phyloP scores from a whole-genome alignment of 2,329 filamentous ascomycete species.

The Akanthomyces dipterigenus region DNA sequence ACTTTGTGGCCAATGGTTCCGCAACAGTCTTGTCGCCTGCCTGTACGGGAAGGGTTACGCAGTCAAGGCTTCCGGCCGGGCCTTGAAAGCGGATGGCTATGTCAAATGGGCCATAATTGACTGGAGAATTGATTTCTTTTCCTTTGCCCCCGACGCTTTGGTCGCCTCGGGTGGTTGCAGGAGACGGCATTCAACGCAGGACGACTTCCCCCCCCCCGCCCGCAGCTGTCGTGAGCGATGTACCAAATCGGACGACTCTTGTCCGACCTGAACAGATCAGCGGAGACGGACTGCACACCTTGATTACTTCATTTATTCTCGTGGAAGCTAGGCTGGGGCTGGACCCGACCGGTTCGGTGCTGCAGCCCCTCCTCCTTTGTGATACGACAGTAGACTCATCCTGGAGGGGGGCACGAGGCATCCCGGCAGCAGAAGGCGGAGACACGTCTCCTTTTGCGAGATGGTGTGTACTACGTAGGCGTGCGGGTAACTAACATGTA shows the following conservation, averaged over 20 bases:
- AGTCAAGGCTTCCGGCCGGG: background rate
- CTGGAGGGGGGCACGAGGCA: background rate
- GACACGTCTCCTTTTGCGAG: background rate
- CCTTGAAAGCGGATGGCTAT: background rate
- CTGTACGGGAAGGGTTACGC: background rate
- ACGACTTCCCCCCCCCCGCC: background rate
- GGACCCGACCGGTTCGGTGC: background rate
- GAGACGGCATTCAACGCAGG: background rate
- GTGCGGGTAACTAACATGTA: slow-evolving; percentile 7
- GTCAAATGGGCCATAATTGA: background rate
- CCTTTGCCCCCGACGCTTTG: background rate
- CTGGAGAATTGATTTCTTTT: background rate
- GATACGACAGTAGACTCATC: background rate
- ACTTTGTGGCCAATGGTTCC: background rate
- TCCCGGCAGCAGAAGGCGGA: background rate
- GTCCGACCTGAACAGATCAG: slow-evolving; percentile 2
- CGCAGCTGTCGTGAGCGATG: background rate
- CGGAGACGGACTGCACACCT: background rate
- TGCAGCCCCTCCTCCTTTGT: background rate
- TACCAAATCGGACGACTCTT: slow-evolving; percentile 7
- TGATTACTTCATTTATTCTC: background rate
- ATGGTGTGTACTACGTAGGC: background rate
- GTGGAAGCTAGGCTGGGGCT: background rate
- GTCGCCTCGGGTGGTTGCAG: background rate
- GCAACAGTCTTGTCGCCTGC: background rate